Evolutionary conservation across 805 yeast genomes (phyloP).

Genomic region (Schwanniomyces yamadae): DNA sequence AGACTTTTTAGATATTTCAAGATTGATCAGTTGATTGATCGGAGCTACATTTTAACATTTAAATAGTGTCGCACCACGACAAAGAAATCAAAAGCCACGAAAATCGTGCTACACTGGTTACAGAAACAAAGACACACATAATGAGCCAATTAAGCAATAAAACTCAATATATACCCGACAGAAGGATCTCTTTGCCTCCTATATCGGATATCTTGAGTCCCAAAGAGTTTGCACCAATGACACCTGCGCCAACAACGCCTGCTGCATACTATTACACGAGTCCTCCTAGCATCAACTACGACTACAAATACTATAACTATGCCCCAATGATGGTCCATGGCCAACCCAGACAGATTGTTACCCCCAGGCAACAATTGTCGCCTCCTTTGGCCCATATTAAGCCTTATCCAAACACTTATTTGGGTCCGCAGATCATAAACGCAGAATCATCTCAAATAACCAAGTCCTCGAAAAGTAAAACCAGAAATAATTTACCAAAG

Average conservation of each 20-base stretch:
- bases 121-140: too few species aligned
- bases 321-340: conserved; percentile 2
- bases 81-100: too few species aligned
- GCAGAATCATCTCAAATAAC: background rate
- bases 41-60: too few species aligned
- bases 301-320: conserved; percentile 7
- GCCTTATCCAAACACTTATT: background rate
- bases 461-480: conserved; percentile 22
- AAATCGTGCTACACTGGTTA: too few species aligned
- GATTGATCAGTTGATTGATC: too few species aligned
- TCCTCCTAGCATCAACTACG: conserved; percentile 5
- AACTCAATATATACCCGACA: conserved; percentile 1
- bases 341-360: conserved; percentile 2
- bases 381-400: background rate
- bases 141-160: too few species aligned
- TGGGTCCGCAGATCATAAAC: background rate
- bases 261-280: conserved; percentile 4
- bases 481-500: conserved; percentile 74
- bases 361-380: background rate
- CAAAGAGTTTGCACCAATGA: conserved; percentile 3
- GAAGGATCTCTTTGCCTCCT: conserved; percentile 39
- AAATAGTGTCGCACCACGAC: too few species aligned
- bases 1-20: too few species aligned
- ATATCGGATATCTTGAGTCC: conserved; percentile 36
- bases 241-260: conserved; percentile 7